Evolutionary conservation across 2,329 filamentous ascomycete species (phyloP).

Genomic region (Nemania sp.): DNA sequence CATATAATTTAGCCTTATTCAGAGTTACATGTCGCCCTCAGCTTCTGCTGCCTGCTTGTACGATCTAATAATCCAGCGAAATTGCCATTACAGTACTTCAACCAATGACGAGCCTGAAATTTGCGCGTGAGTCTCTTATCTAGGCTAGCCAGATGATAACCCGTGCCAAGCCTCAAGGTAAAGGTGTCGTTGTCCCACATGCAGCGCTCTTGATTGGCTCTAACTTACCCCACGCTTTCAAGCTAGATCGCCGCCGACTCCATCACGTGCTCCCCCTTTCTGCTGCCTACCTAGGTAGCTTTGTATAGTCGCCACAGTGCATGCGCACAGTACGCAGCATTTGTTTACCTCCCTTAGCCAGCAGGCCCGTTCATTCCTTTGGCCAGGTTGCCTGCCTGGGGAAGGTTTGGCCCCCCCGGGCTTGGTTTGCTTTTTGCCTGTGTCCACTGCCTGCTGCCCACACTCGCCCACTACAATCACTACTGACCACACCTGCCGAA

Average conservation of each 20-base stretch:
- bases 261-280: slow-evolving; percentile 7
- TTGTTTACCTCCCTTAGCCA: slow-evolving; percentile 7
- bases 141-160: slow-evolving; percentile 1
- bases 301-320: slow-evolving; percentile 7
- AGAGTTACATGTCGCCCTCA: too few relatives aligned
- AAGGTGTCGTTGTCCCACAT: neutral
- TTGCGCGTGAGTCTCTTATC: neutral
- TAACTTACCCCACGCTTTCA: neutral
- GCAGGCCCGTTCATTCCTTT: slow-evolving; percentile 7
- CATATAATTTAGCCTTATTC: too few relatives aligned
- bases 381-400: slow-evolving; percentile 9
- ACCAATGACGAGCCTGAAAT: neutral
- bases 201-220: neutral
- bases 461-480: slow-evolving; percentile 17
- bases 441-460: neutral
- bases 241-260: neutral
- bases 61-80: too few relatives aligned
- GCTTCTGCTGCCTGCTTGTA: too few relatives aligned
- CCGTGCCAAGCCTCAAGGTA: neutral
- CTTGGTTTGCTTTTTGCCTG: slow-evolving; percentile 14
- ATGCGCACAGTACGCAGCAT: too few relatives aligned
- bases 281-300: neutral
- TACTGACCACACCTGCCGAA: slow-evolving; percentile 6
- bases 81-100: neutral
- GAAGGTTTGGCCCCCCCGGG: slow-evolving; percentile 12